Percentiles rank a stretch among this genome's conserved stretches.
Evolutionary conservation across 805 yeast species (phyloP).

Genomic region (Pichia heedii): DNA sequence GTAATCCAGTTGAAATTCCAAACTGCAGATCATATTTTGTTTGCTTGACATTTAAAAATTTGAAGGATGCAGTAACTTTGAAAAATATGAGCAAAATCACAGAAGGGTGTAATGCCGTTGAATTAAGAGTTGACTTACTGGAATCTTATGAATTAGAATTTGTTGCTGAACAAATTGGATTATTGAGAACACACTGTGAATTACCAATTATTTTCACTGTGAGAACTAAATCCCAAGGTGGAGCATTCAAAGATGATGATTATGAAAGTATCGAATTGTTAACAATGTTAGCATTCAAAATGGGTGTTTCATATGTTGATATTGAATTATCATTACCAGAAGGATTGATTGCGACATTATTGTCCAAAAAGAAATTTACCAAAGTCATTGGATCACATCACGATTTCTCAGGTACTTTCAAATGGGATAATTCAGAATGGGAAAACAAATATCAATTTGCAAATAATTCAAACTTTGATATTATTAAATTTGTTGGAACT

Average conservation of each 20-base stretch:
- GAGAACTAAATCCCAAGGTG: slow-evolving; percentile 76
- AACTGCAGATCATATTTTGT: slow-evolving; percentile 54
- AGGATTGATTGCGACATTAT: slow-evolving; percentile 41
- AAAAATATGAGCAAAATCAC: slow-evolving; percentile 40
- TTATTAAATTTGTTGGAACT: slow-evolving; percentile 75
- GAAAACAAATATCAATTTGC: slow-evolving; percentile 64
- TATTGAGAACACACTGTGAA: slow-evolving; percentile 51
- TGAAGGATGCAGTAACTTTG: slow-evolving; percentile 32
- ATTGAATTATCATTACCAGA: slow-evolving; percentile 65
- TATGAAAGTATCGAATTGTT: slow-evolving; percentile 39
- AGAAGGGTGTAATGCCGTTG: slow-evolving; percentile 74
- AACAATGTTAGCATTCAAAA: slow-evolving; percentile 53
- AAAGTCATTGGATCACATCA: slow-evolving; percentile 78
- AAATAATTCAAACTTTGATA: slow-evolving; percentile 52
- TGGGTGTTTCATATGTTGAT: slow-evolving; percentile 77
- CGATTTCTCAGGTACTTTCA: slow-evolving; percentile 52
- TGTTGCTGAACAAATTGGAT: slow-evolving; percentile 67
- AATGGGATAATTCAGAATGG: slow-evolving; percentile 72
- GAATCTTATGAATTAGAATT: slow-evolving; percentile 39
- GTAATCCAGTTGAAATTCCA: slow-evolving; percentile 37
- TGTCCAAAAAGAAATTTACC: slow-evolving; percentile 48
- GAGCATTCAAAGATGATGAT: slow-evolving; percentile 59
- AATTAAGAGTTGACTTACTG: slow-evolving; percentile 70
- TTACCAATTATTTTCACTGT: slow-evolving; percentile 79
- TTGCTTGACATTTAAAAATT: slow-evolving; percentile 61